Conservation (phyloP, 306 rosid species). For the Prunus armeniaca region DNA sequence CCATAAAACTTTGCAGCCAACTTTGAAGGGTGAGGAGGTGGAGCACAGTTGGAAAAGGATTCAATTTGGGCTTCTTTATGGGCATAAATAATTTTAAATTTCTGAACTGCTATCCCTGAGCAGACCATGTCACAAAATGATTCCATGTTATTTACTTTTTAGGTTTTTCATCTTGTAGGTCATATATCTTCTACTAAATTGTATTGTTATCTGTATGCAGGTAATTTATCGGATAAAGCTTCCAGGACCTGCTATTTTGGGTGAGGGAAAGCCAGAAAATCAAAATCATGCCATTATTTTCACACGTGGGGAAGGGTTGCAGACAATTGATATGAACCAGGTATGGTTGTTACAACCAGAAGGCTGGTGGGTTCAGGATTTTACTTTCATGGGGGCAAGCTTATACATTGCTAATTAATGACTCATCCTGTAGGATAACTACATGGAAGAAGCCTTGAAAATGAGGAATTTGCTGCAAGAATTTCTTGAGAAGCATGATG, state of each 20-base stretch:
- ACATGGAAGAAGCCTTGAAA: slow-evolving; percentile 98
- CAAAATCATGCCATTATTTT: slow-evolving; percentile 97
- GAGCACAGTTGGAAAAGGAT: background rate
- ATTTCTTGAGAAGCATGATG: slow-evolving; percentile 85
- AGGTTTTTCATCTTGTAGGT: background rate
- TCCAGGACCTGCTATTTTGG: slow-evolving; percentile 94
- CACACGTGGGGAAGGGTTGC: slow-evolving; percentile 96
- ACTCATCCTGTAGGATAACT: slow-evolving; percentile 59
- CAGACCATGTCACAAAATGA: background rate
- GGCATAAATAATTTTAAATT: background rate
- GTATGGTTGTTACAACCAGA: slow-evolving; percentile 31
- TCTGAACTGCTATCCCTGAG: background rate
- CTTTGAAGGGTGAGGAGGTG: background rate
- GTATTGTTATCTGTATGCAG: slow-evolving; percentile 33
- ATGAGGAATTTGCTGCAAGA: slow-evolving; percentile 95
- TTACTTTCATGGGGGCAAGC: background rate
- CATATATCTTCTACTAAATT: slow-evolving; percentile 18
- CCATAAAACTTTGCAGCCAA: background rate
- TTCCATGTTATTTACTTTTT: background rate
- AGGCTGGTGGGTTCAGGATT: background rate
- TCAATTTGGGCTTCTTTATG: background rate
- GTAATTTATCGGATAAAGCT: slow-evolving; percentile 90
- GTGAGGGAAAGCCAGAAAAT: slow-evolving; percentile 99
- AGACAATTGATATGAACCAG: slow-evolving; percentile 98
- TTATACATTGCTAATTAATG: background rate